phyloP scores from a whole-genome alignment of 495 filamentous ascomycete genomes.

The Penicillium herquei region DNA sequence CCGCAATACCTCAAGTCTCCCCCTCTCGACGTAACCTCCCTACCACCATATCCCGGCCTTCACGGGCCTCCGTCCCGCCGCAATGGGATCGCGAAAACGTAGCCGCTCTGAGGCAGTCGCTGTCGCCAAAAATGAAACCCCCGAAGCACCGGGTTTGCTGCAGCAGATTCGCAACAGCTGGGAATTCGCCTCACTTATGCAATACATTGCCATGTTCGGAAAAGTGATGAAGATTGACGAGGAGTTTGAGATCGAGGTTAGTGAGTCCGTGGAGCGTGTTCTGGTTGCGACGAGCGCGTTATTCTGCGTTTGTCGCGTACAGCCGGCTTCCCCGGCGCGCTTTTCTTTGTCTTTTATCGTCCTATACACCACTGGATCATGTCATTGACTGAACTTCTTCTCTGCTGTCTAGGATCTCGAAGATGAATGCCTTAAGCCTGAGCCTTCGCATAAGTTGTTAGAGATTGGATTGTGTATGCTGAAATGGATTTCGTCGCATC shows the following conservation, averaged over 20 bases:
- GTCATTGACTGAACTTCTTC: background rate
- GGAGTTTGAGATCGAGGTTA: conserved; percentile 80
- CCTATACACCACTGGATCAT: background rate
- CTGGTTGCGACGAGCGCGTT: background rate
- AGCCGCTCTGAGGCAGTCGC: conserved; percentile 65
- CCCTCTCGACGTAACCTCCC: conserved; percentile 3
- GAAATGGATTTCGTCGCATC: conserved; percentile 91
- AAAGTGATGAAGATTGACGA: conserved; percentile 85
- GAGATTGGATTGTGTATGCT: conserved; percentile 86
- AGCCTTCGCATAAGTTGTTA: conserved; percentile 66
- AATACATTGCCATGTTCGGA: conserved; percentile 90
- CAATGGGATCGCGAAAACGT: conserved; percentile 66
- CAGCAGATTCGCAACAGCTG: conserved; percentile 79
- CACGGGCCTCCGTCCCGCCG: conserved; percentile 35
- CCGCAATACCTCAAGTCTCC: background rate
- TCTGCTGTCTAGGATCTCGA: conserved; percentile 70
- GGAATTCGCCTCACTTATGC: conserved; percentile 93
- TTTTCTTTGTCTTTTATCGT: background rate
- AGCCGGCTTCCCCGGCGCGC: background rate
- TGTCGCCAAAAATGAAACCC: conserved; percentile 37
- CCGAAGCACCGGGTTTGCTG: conserved; percentile 55
- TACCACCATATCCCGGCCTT: conserved; percentile 14
- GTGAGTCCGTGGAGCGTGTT: conserved; percentile 14
- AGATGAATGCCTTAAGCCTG: conserved; percentile 76
- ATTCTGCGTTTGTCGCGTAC: too few relatives aligned